Base-by-base conservation (phyloP, 2,329 filamentous ascomycete species). In the Zalaria obscura region DNA sequence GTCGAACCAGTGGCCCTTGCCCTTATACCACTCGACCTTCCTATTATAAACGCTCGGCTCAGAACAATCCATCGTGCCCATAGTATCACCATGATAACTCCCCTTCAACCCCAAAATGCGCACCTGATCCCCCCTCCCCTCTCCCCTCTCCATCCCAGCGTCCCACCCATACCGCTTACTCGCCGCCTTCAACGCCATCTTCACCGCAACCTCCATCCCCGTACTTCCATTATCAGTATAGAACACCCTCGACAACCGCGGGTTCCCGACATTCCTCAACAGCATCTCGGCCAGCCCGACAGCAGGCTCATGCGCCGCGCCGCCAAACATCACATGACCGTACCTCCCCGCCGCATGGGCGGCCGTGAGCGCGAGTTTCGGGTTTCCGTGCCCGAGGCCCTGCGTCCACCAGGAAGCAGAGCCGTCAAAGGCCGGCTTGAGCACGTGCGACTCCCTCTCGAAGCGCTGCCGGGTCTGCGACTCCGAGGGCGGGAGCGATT, bases 331-430 rank as follows among this genome's bases (percentile, higher is more conserved):
- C 49, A 91, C 82, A 58, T 93, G 85, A 0, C 85, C 85, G 53
- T 91, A 93, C 27, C 84, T 72, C 5, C 85, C 84, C 1, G 85
- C 83, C 0, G 86, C 84, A 53, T 91, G 80, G 0, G 85, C 82
- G 2, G 84, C 83, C 0, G 82, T 77, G 2, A 91, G 70, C 0
- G 83, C 74, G 1, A 93, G 66, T 0, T 69, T 63, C 0, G 83
- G 74, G 50, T 84, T 87, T 4, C 78, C 81, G 49, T 93, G 86
- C 1, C 86, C 85, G 0, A 93, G 70, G 2, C 85, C 85, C 59
- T 93, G 86, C 0, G 85, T 93, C 85, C 86, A 93, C 85, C 86
- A 93, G 0, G 83, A 89, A 1, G 84, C 84, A 0, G 84, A 91
- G 2, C 80, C 85, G 50, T 93, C 86, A 42, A 91, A 87, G 0